Evolutionary conservation across 306 rosid genomes (phyloP), one percentile per base, ranked within the genome.

Genomic region (Urtica urens): DNA sequence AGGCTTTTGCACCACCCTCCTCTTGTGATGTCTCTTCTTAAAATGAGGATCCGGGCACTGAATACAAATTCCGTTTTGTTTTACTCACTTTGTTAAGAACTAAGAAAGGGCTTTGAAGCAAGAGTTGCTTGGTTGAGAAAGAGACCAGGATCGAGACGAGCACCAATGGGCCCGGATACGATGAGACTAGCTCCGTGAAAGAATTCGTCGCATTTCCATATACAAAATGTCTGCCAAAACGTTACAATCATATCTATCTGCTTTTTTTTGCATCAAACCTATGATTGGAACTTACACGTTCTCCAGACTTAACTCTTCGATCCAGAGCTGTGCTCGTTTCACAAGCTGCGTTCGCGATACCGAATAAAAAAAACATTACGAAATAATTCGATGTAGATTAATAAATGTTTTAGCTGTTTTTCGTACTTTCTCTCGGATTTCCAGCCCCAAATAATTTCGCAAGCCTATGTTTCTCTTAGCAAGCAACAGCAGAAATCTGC

Each of bases 11-110:
- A 84, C 47, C 61, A 88, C 84, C 71, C 95, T 68, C 65, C 97
- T 77, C 65, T 88, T 84, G 67, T 59, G 95, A 69, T 88, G 93
- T 44, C 76, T 76, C 60, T 69, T 84, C 80, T 88, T 84, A 65
- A 84, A 88, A 78, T 88, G 79, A 23, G 97, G 97, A 62, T 88
- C 97, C 40, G 97, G 95, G 79, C 97, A 88, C 97, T 88, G 80
- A 55, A 73, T 25, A 59, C 29, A 58, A 57, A 14, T 29, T 57
- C 13, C 21, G 23, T 11, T 50, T 20, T 30, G 41, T 3, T 10
- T 49, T 35, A 7, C 12, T 15, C 19, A 53, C 48, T 7, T n/a
- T n/a, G n/a, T n/a, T n/a, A n/a, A n/a, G n/a, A n/a, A n/a, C n/a
- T n/a, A n/a, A n/a, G n/a, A n/a, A n/a, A n/a, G n/a, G n/a, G n/a